phyloP scores from a whole-genome alignment of 306 rosid genomes.

The Mimosa pudica region DNA sequence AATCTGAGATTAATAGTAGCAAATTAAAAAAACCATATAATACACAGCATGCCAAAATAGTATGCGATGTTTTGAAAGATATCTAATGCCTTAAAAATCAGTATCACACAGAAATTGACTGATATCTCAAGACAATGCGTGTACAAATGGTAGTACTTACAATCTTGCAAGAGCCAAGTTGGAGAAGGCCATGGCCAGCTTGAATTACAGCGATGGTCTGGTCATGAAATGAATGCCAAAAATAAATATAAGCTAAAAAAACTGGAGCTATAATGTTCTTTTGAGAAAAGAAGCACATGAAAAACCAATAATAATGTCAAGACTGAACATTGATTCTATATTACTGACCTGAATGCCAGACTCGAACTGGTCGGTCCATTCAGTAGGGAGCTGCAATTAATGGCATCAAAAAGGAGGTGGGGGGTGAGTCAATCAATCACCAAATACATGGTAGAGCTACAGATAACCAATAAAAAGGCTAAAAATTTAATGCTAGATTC shows the following conservation, averaged over 20 bases:
- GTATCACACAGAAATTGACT: not conserved
- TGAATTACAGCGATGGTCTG: conserved; percentile 99
- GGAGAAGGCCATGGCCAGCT: conserved; percentile 99
- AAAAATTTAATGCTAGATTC: conserved; percentile 17
- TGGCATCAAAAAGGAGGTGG: conserved; percentile 42
- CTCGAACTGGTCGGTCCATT: conserved; percentile 98
- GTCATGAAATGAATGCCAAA: conserved; percentile 31
- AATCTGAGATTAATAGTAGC: conserved; percentile 55
- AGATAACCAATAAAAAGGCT: conserved; percentile 31
- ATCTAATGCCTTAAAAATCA: not conserved
- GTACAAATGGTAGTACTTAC: conserved; percentile 47
- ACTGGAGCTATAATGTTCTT: conserved; percentile 22
- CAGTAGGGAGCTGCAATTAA: conserved; percentile 94
- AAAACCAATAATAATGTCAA: conserved; percentile 9
- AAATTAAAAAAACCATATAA: not conserved
- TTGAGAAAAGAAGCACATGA: not conserved
- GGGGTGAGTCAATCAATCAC: conserved; percentile 44
- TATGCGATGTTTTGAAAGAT: not conserved
- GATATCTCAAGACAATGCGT: not conserved
- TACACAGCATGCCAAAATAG: not conserved
- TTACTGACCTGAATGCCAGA: conserved; percentile 94
- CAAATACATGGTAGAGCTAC: not conserved
- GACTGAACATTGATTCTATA: conserved; percentile 32
- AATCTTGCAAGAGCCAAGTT: conserved; percentile 97
- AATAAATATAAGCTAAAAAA: not conserved